Evolutionary conservation across 495 filamentous ascomycete genomes (phyloP).

Genomic region (Tuber aestivum): DNA sequence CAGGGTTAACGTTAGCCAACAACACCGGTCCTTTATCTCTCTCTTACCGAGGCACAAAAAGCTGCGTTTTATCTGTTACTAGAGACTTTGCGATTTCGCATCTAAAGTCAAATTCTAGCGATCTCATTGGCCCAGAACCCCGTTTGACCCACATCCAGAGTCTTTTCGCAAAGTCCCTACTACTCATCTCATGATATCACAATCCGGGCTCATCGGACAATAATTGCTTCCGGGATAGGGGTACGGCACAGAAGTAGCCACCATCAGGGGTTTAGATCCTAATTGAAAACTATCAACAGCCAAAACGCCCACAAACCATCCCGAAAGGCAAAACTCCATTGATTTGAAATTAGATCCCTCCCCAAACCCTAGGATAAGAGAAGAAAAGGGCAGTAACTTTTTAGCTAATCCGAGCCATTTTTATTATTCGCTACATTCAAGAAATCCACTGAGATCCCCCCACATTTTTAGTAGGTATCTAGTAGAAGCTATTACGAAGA

Average conservation of each 20-base stretch:
- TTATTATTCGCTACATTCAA: background rate
- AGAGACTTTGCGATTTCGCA: no score
- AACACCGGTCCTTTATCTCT: background rate
- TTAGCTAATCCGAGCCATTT: background rate
- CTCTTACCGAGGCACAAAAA: background rate
- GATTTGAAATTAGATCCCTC: conserved; percentile 4
- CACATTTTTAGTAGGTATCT: background rate
- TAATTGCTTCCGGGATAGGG: background rate
- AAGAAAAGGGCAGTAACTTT: background rate
- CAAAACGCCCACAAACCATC: background rate
- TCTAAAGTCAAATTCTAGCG: no score
- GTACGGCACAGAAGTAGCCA: background rate
- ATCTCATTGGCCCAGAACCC: no score
- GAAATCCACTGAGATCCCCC: background rate
- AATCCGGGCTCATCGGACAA: background rate
- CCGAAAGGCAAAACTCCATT: background rate
- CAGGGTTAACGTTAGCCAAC: background rate
- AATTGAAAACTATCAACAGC: conserved; percentile 6
- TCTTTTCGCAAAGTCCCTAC: background rate
- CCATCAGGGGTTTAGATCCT: background rate
- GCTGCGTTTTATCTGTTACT: background rate
- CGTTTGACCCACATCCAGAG: no score
- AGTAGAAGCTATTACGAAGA: conserved; percentile 34
- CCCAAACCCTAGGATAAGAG: background rate
- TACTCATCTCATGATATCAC: background rate